Base-by-base conservation (phyloP, 2,329 filamentous ascomycete genomes). In the Penicillium sp. region DNA sequence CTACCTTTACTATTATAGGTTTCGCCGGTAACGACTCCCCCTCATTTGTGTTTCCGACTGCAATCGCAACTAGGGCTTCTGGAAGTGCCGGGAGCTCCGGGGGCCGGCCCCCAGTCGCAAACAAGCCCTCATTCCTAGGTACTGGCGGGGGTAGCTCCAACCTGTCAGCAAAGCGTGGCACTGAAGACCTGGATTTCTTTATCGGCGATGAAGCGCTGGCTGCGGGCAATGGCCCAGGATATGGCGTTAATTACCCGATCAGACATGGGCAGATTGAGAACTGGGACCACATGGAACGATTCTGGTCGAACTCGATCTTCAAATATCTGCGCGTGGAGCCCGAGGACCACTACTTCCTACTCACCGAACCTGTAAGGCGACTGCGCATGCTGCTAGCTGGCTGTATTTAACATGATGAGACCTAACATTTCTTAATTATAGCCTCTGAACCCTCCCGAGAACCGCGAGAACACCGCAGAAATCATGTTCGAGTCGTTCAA, bases 401-500 rank as follows among this genome's bases (percentile, higher is more conserved):
- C 26, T 42, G 22, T 35, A 10, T 53, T 42, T n/a, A 10, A 14
- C 22, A 49, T 30, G 51, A 43, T 43, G 47, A 44, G 43, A 40
- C 28, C 61, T 51, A 41, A 63, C 43, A 33, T 46, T 33, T 12
- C 26, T 38, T 19, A 3, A 51, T 28, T 17, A 48, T 67, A 96
- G 90, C 94, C 94, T 62, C 83, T 99, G 71, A 99, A 99, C 76
- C 94, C 94, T 35, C 94, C 94, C 28, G 94, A 99, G 79, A 97
- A 99, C 78, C 91, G 94, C 72, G 94, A 99, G 78, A 97, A 96
- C 75, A 97, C 94, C 26, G 94, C 94, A 75, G 94, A 99, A 75
- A 99, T 99, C 77, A 97, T 99, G 86, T 99, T 99, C 79, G 94
- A 99, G 74, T 97, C 94, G 4, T 99, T 99, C 83, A 99, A 99